Evolutionary conservation across 2,329 filamentous ascomycete genomes (phyloP), one percentile per base, ranked within the genome.

Genomic region (Aspergillus persii): DNA sequence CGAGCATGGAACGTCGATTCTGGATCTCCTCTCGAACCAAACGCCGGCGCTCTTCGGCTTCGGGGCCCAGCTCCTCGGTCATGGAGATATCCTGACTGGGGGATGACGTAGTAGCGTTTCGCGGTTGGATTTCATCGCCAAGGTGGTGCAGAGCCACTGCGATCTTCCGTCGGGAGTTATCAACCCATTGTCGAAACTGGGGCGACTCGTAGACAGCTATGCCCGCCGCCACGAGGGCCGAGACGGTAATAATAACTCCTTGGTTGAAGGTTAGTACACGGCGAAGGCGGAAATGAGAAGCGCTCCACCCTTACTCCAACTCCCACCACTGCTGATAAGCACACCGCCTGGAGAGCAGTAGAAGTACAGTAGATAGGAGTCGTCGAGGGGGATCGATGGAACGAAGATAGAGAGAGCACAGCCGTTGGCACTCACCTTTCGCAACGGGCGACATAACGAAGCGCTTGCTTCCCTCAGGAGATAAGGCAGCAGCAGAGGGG

Each of bases 201-300:
- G 86, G 86, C 46, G 83, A 86, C 70, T 88, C 84, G 72, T 87
- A 86, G 50, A 86, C 81, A 54, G 86, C 86, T 53, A 87, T 80
- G 11, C 85, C 83, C 18, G 86, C 84, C 61, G 86, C 86, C 54
- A 87, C 81, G 57, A 88, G 77, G 46, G 88, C 79, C 48, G 83
- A 83, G 62, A 86, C 81, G 51, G 84, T 84, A 65, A 88, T 82
- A 62, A 89, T 84, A 63, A 87, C 80, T 69, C 85, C 86, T 41
- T 88, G 63, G 49, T 55, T 41, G 60, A 41, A 23, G 57, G 57
- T 69, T 52, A 68, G 68, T 55, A 41, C 36, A 41, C 12, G 44
- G 33, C 18, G 7, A 9, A 48, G 36, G 39, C 39, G 33, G 33
- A 36, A 36, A 36, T 36, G 33, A 9, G 36, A 33, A 53, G 27